phyloP scores from a whole-genome alignment of 352 stramenopile genomes.

The Thraustotheca clavata region DNA sequence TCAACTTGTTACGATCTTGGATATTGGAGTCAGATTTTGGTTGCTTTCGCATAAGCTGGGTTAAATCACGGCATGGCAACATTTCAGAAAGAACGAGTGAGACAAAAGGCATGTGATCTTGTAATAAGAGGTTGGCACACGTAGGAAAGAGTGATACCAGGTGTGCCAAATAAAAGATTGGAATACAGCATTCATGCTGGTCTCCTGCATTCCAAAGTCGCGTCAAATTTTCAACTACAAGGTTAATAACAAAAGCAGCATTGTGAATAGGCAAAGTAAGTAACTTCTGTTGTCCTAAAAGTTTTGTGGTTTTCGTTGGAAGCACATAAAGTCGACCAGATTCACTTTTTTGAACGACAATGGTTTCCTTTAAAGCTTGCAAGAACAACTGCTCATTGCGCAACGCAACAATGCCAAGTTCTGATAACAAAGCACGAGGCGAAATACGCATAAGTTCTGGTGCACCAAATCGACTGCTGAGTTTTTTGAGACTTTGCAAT shows the following conservation, averaged over 20 bases:
- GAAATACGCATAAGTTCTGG: slow-evolving; percentile 74
- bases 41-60: slow-evolving; percentile 34
- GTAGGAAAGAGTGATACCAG: slow-evolving; percentile 59
- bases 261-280: background rate
- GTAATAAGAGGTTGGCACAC: slow-evolving; percentile 57
- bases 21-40: slow-evolving; percentile 28
- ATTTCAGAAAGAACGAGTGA: slow-evolving; percentile 54
- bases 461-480: slow-evolving; percentile 57
- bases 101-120: slow-evolving; percentile 39
- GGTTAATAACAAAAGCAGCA: slow-evolving; percentile 22
- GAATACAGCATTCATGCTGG: slow-evolving; percentile 38
- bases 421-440: slow-evolving; percentile 66
- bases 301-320: slow-evolving; percentile 10
- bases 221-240: slow-evolving; percentile 41
- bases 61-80: slow-evolving; percentile 63
- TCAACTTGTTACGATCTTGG: slow-evolving; percentile 25
- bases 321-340: slow-evolving; percentile 73
- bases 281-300: background rate
- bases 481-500: slow-evolving; percentile 57
- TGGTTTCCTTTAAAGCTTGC: slow-evolving; percentile 52
- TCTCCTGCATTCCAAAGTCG: slow-evolving; percentile 42
- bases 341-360: slow-evolving; percentile 71
- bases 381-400: slow-evolving; percentile 73
- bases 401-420: slow-evolving; percentile 57
- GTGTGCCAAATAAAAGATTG: slow-evolving; percentile 62